These are phyloP conservation scores for Entelexis paramagnoliae DNA, from an alignment of 1,139 yeast species.

Conservation along the genomic window DNA sequence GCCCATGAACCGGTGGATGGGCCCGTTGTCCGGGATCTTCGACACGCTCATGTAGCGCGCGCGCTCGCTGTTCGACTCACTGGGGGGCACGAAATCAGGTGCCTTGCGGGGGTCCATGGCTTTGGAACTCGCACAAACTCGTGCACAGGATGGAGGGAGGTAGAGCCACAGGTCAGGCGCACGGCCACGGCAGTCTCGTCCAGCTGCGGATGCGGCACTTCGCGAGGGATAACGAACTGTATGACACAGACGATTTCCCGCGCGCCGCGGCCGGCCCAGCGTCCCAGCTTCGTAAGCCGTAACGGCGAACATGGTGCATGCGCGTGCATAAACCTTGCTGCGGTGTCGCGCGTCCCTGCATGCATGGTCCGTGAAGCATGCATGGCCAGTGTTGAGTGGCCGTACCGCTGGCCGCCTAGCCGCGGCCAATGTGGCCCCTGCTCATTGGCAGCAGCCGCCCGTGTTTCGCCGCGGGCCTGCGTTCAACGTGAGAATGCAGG, in stretches of 20 bases:
- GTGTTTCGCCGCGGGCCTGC: no score
- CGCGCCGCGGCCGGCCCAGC: background rate
- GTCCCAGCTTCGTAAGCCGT: constrained; percentile 1
- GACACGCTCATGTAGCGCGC: constrained; percentile 41
- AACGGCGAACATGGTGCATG: constrained; percentile 3
- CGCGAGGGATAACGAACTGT: background rate
- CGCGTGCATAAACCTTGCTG: constrained; percentile 6
- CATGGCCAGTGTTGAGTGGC: no score
- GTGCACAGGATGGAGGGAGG: background rate
- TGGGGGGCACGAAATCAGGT: constrained; percentile 35
- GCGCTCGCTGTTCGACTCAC: constrained; percentile 18
- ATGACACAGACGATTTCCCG: background rate
- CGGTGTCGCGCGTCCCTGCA: background rate
- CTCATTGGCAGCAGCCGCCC: no score
- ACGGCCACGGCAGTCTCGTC: background rate
- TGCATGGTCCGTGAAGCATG: no score
- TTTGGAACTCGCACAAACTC: no score
- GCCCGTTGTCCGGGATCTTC: constrained; percentile 36
- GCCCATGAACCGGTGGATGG: constrained; percentile 67
- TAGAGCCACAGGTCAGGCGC: background rate
- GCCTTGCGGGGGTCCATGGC: constrained; percentile 35
- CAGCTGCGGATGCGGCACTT: constrained; percentile 1
- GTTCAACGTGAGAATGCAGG: no score
- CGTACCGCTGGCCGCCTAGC: no score
- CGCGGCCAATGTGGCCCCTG: no score